A percentile compares a stretch with the other conserved stretches of the same genome.
These are phyloP conservation scores for Coemansia sp. DNA, from an alignment of 192 early-diverging fungal species.

Conservation along the genomic window DNA sequence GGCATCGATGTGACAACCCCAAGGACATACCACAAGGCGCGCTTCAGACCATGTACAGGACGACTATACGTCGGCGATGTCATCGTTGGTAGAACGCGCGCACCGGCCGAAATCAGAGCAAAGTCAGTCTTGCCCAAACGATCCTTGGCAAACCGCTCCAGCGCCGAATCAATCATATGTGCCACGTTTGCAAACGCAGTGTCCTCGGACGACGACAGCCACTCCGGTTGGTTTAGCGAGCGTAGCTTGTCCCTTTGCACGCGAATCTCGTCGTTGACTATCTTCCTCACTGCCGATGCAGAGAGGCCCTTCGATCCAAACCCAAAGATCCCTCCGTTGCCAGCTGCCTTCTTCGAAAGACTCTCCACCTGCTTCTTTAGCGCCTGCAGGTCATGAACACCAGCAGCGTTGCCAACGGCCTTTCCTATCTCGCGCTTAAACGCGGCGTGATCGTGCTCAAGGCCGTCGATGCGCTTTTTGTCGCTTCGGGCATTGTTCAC, in stretches of 20 bases:
- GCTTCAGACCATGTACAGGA: slow-evolving; percentile 24
- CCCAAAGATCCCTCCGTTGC: slow-evolving; percentile 22
- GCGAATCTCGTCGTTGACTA: slow-evolving; percentile 41
- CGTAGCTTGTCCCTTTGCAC: slow-evolving; percentile 37
- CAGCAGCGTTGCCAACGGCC: slow-evolving; percentile 15
- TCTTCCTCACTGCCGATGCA: slow-evolving; percentile 26
- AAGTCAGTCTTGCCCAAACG: slow-evolving; percentile 67
- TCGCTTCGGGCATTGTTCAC: slow-evolving; percentile 30
- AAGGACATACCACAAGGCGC: slow-evolving; percentile 20
- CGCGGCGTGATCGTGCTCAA: slow-evolving; percentile 42
- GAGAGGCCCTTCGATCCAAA: slow-evolving; percentile 21
- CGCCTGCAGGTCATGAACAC: slow-evolving; percentile 28
- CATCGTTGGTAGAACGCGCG: slow-evolving; percentile 61
- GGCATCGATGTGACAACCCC: slow-evolving; percentile 46
- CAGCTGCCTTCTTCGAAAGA: slow-evolving; percentile 27
- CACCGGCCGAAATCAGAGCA: slow-evolving; percentile 67
- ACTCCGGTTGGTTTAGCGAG: slow-evolving; percentile 40
- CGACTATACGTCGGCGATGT: slow-evolving; percentile 65
- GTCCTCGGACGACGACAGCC: slow-evolving; percentile 46
- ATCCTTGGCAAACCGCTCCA: slow-evolving; percentile 61
- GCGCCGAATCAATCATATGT: slow-evolving; percentile 61
- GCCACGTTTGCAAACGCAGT: slow-evolving; percentile 47
- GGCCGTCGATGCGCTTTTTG: slow-evolving; percentile 45
- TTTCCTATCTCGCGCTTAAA: slow-evolving; percentile 43
- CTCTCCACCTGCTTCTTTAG: slow-evolving; percentile 37